These are phyloP conservation scores for Aspergillus indologenus DNA, from an alignment of 495 filamentous ascomycete species.

Conservation along the genomic window DNA sequence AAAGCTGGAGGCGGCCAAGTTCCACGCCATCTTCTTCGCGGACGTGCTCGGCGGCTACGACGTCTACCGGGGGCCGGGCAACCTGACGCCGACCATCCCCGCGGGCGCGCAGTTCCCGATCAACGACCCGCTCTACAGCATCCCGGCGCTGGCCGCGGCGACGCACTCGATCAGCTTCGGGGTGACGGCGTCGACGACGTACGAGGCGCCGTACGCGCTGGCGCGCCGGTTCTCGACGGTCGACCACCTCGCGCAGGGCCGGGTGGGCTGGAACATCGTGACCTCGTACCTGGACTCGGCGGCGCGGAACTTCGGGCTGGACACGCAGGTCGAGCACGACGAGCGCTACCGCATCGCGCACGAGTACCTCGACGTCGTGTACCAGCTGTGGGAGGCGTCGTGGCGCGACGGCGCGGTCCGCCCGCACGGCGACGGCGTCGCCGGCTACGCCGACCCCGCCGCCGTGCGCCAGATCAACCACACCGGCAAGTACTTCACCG, in stretches of 20 bases:
- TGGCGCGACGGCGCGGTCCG: constrained; percentile 64
- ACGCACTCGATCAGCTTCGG: constrained; percentile 65
- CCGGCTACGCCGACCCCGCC: constrained; percentile 54
- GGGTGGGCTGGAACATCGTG: constrained; percentile 67
- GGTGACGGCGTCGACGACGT: constrained; percentile 64
- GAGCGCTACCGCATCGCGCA: constrained; percentile 65
- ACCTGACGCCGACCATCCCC: constrained; percentile 55
- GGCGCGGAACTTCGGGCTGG: constrained; percentile 56
- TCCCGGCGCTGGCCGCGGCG: constrained; percentile 43
- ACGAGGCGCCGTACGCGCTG: constrained; percentile 67
- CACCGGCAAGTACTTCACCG: constrained; percentile 60
- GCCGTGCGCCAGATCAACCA: constrained; percentile 63
- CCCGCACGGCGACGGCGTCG: constrained; percentile 27
- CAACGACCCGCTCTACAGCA: constrained; percentile 48
- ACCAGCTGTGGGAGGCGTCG: constrained; percentile 65
- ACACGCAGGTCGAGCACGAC: constrained; percentile 61
- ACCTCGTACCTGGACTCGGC: constrained; percentile 65
- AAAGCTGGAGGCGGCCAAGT: constrained; percentile 47
- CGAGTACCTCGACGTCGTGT: constrained; percentile 65
- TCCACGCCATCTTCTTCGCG: constrained; percentile 57
- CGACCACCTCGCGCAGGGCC: constrained; percentile 64
- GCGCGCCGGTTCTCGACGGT: constrained; percentile 62
- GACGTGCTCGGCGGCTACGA: constrained; percentile 59
- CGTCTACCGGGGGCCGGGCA: constrained; percentile 57
- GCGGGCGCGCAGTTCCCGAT: constrained; percentile 67